Percentiles rank a stretch among this genome's conserved stretches.
These are phyloP conservation scores for Peribolospora baueri DNA, from an alignment of 768 basidiomycete species.

Conservation along the genomic window DNA sequence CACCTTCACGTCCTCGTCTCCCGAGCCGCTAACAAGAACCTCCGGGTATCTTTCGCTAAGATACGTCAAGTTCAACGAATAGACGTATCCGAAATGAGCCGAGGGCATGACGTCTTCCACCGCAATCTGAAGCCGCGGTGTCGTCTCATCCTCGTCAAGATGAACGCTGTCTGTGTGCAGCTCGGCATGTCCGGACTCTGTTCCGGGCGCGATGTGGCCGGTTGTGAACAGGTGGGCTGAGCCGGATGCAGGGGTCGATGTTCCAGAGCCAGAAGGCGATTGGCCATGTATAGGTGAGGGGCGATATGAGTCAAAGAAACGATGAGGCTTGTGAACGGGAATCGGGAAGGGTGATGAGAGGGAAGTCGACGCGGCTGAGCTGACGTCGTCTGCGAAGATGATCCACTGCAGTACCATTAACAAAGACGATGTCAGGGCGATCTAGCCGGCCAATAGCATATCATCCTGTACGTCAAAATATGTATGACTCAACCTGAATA, in stretches of 20 bases:
- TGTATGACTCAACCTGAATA: neutral
- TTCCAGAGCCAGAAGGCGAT: neutral
- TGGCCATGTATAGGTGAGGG: no score
- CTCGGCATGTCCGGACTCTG: no score
- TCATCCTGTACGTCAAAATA: neutral
- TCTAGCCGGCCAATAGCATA: neutral
- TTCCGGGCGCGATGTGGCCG: neutral
- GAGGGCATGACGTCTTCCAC: conserved; percentile 46
- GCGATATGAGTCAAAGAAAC: neutral
- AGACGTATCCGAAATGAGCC: conserved; percentile 85
- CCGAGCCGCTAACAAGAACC: conserved; percentile 60
- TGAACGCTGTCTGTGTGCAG: no score
- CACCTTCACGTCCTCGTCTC: conserved; percentile 75
- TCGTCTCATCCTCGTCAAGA: no score
- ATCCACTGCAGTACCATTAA: conserved; percentile 5
- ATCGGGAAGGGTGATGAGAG: neutral
- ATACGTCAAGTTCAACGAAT: conserved; percentile 16
- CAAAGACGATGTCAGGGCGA: no score
- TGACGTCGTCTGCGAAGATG: conserved; percentile 2
- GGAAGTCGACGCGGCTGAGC: conserved; percentile 1
- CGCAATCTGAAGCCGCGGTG: conserved; percentile 4
- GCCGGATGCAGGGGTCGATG: neutral
- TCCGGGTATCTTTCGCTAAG: neutral
- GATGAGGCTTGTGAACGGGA: neutral
- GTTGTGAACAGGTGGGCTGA: neutral